These are phyloP conservation scores for Podospora pseudopauciseta DNA, from an alignment of 495 filamentous ascomycete species.

Conservation along the genomic window DNA sequence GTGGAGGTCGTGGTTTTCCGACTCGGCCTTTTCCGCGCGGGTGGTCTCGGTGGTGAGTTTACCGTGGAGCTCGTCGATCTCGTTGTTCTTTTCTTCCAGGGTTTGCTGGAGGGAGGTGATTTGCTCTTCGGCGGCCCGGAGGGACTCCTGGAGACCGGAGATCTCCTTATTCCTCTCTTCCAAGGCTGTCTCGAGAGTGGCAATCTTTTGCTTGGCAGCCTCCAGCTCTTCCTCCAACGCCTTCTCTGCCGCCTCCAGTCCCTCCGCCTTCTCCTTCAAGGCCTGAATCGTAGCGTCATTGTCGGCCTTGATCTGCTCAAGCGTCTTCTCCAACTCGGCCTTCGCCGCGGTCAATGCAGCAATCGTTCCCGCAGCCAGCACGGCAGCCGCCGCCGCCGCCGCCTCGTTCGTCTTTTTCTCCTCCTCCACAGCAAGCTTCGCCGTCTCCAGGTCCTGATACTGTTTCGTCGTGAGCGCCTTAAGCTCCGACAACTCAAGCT, in stretches of 20 bases:
- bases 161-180: conserved; percentile 28
- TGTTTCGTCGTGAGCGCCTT: conserved; percentile 13
- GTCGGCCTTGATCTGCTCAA: conserved; percentile 21
- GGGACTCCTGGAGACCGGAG: conserved; percentile 27
- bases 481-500: conserved; percentile 3
- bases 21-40: conserved; percentile 29
- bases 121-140: conserved; percentile 30
- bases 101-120: conserved; percentile 30
- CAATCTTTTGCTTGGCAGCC: conserved; percentile 26
- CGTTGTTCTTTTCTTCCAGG: conserved; percentile 28
- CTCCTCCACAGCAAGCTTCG: conserved; percentile 27
- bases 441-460: conserved; percentile 22
- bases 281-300: conserved; percentile 22
- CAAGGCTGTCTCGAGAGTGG: conserved; percentile 24
- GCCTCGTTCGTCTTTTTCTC: conserved; percentile 25
- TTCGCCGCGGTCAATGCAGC: conserved; percentile 25
- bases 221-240: conserved; percentile 28
- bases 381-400: conserved; percentile 30
- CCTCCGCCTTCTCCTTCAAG: conserved; percentile 21
- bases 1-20: conserved; percentile 30
- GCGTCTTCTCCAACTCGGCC: conserved; percentile 24
- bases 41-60: conserved; percentile 27
- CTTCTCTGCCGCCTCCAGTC: conserved; percentile 27
- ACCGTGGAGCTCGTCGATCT: conserved; percentile 29
- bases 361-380: conserved; percentile 27